Evolutionary conservation across 768 basidiomycete species (phyloP), one percentile per base, ranked within the genome.

Genomic region (Amyloporia xantha): DNA sequence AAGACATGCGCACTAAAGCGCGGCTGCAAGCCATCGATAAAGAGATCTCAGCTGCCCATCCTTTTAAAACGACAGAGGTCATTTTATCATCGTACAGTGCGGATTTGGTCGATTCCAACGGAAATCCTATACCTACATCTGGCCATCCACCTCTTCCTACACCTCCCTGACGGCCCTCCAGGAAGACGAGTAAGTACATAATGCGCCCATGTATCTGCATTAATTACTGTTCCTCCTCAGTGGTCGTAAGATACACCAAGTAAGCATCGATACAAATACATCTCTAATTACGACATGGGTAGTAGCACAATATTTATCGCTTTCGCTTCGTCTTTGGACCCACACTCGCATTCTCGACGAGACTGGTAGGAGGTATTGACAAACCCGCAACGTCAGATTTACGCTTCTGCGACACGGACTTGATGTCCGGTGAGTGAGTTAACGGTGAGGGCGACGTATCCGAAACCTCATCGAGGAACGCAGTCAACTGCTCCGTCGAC

Each of bases 1-100:
- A 83, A 55, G 85, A 91, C 55, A 68, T 75, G 13, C 75, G 84
- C 13, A 71, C 80, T 10, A 74, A 75, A 5, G 65, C 62, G 24
- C 55, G 59, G 57, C 46, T 63, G 35, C 48, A 61, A 41, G 60
- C 60, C 15, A 60, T 57, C 39, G 62, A 60, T 49, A 47, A 35
- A 28, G 37, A 39, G 12, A 39, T 37, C 6, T 23, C 46, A 9
- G 24, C 3, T 10, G 37, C 23, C 4, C 7, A 17, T 42, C 46
- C 46, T 10, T 11, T 23, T 12, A 47, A 47, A 21, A 39, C 37
- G 24, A n/a, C n/a, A n/a, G 46, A 47, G 20, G 4, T 40, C 36
- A 28, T 47, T 13, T 25, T 47, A 11, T 47, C 46, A 7, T 47
- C 48, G 11, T 49, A 28, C 48, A 41, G 25, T 17, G 41, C 39